Evolutionary conservation across 345 rosid species (phyloP).

Genomic region (Aegle marmelos): DNA sequence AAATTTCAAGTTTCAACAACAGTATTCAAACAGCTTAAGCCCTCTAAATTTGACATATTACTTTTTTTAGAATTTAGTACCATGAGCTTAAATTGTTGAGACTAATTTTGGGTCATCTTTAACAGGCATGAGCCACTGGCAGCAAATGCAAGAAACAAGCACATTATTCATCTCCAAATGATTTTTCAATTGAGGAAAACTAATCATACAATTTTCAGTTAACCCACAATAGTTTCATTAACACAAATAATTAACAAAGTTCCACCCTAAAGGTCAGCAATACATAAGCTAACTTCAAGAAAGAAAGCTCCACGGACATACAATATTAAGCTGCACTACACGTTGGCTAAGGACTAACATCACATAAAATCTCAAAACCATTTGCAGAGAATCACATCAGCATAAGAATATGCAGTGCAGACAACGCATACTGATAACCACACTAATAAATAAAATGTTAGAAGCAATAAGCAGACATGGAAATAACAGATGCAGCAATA

Average conservation of each 20-base stretch:
- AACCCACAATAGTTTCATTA: conserved; percentile 21
- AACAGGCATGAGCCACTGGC: neutral
- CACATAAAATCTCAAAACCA: neutral
- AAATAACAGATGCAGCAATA: neutral
- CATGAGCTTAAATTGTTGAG: neutral
- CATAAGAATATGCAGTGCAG: neutral
- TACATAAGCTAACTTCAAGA: neutral
- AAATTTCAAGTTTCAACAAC: too few relatives aligned
- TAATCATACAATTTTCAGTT: conserved; percentile 8
- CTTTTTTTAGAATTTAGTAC: neutral
- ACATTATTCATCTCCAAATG: too few relatives aligned
- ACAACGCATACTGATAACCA: neutral
- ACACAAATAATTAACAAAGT: conserved; percentile 10
- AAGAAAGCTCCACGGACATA: neutral
- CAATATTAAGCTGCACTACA: neutral
- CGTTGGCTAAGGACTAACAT: neutral
- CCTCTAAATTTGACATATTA: neutral
- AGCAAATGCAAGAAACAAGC: neutral
- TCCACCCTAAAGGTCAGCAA: conserved; percentile 4
- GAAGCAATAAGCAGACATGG: neutral
- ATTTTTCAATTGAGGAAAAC: too few relatives aligned
- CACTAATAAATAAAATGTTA: neutral
- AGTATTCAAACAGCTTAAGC: neutral
- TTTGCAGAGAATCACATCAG: neutral
- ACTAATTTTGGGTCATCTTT: neutral